Conservation (phyloP, 495 filamentous ascomycete species). For the Cairneyella variabilis region DNA sequence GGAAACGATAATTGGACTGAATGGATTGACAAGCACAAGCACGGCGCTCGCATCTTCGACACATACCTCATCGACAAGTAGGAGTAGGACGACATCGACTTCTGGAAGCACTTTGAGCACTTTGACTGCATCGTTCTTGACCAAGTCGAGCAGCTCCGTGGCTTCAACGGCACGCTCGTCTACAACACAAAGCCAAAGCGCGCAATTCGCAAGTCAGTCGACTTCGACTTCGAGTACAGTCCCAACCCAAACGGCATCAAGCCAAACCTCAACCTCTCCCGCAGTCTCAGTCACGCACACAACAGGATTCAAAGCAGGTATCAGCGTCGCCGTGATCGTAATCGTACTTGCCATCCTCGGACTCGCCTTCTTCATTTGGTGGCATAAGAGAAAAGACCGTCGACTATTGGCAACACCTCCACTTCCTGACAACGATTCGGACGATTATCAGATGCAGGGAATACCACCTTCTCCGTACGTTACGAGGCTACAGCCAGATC, state of each 20-base stretch:
- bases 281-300: background rate
- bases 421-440: no score
- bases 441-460: no score
- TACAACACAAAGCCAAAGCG: background rate
- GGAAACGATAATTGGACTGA: constrained; percentile 30
- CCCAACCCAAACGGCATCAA: background rate
- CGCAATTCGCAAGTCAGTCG: background rate
- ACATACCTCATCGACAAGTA: background rate
- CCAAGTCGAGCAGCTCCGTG: background rate
- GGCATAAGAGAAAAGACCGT: no score
- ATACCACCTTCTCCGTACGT: no score
- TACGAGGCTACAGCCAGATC: no score
- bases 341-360: background rate
- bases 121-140: background rate
- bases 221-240: background rate
- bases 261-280: background rate
- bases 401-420: no score
- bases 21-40: constrained; percentile 17
- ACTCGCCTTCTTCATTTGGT: background rate
- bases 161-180: background rate
- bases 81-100: background rate
- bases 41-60: background rate
- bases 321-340: background rate
- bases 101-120: background rate
- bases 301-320: background rate